These are phyloP conservation scores for Penicillium paradoxum DNA, from an alignment of 495 filamentous ascomycete species.

Conservation along the genomic window DNA sequence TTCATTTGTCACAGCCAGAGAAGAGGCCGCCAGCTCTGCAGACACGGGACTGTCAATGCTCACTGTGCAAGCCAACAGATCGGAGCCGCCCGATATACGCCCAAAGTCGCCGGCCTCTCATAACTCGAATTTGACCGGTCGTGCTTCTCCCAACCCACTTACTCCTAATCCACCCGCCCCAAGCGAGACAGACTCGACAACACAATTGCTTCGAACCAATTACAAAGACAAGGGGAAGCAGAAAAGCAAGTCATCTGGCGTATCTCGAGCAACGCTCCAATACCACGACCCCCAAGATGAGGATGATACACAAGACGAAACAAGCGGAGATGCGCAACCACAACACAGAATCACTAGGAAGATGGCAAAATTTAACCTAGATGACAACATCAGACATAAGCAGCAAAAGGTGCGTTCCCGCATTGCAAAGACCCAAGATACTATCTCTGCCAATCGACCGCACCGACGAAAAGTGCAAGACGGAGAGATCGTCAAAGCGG, in stretches of 20 bases:
- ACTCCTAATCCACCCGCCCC: slow-evolving; percentile 19
- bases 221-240: slow-evolving; percentile 26
- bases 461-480: slow-evolving; percentile 43
- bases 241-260: slow-evolving; percentile 24
- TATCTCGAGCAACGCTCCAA: slow-evolving; percentile 23
- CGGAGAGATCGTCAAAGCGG: slow-evolving; percentile 67
- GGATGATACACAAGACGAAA: slow-evolving; percentile 22
- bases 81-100: not conserved
- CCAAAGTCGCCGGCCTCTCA: slow-evolving; percentile 13
- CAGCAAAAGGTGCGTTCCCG: slow-evolving; percentile 34
- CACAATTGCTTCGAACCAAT: slow-evolving; percentile 26
- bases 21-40: slow-evolving; percentile 14
- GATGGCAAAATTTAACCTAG: slow-evolving; percentile 41
- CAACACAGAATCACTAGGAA: slow-evolving; percentile 22
- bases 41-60: slow-evolving; percentile 13
- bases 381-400: slow-evolving; percentile 40
- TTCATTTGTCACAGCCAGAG: slow-evolving; percentile 33
- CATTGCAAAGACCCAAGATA: slow-evolving; percentile 36
- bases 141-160: slow-evolving; percentile 17
- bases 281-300: slow-evolving; percentile 35
- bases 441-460: slow-evolving; percentile 35
- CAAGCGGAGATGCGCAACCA: slow-evolving; percentile 3
- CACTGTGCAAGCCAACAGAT: slow-evolving; percentile 11
- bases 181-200: slow-evolving; percentile 39
- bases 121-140: slow-evolving; percentile 15